Conservation (phyloP, 2,329 filamentous ascomycete species). For the Penicillium sp. region DNA sequence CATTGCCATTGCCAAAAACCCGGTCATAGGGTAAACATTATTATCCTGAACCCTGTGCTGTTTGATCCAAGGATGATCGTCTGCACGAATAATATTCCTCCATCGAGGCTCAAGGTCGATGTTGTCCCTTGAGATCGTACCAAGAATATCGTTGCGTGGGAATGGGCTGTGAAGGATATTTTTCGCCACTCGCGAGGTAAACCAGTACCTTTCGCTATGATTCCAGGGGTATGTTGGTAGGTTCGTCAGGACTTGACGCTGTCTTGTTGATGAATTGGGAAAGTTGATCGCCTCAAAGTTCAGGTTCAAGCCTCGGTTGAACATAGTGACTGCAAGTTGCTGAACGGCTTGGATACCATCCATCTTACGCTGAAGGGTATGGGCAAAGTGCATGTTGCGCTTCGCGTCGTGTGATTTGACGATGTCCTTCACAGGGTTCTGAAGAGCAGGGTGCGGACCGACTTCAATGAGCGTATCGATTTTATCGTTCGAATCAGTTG, state of each 20-base stretch:
- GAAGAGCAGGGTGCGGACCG: conserved; percentile 23
- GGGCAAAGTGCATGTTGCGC: conserved; percentile 14
- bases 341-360: conserved; percentile 18
- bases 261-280: conserved; percentile 10
- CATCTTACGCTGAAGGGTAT: conserved; percentile 20
- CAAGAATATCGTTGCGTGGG: conserved; percentile 19
- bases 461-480: conserved; percentile 20
- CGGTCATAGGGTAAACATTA: conserved; percentile 26
- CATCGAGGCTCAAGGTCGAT: conserved; percentile 24
- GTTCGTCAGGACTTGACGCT: conserved; percentile 18
- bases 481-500: neutral
- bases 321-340: conserved; percentile 17
- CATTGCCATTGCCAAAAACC: conserved; percentile 24
- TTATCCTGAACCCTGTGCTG: conserved; percentile 22
- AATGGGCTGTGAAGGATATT: conserved; percentile 20
- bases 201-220: conserved; percentile 22
- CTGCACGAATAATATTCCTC: conserved; percentile 23
- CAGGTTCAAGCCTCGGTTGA: conserved; percentile 17
- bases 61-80: conserved; percentile 25
- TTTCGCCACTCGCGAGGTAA: conserved; percentile 13
- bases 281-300: conserved; percentile 24
- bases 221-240: conserved; percentile 26
- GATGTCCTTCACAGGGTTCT: conserved; percentile 19
- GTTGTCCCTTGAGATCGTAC: conserved; percentile 19
- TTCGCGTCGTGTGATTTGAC: conserved; percentile 7